A percentile compares a stretch with the other conserved stretches of the same genome.
phyloP scores from a whole-genome alignment of 345 rosid genomes.

The Theobroma cacao region DNA sequence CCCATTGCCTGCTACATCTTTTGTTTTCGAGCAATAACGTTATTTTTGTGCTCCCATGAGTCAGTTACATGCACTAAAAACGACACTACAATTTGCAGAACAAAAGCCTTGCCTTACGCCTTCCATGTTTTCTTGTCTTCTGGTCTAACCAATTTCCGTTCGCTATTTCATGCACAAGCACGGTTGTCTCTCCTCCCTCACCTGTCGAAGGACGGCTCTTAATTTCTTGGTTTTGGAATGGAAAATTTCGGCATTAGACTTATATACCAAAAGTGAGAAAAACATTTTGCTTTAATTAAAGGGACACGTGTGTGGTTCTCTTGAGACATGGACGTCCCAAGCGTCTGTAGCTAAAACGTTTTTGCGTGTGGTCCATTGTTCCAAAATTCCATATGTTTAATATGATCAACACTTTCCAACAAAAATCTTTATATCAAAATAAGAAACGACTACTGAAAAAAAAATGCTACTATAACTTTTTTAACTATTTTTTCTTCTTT shows the following conservation, averaged over 20 bases:
- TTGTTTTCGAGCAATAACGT: not conserved
- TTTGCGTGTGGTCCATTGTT: not conserved
- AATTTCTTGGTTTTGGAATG: not conserved
- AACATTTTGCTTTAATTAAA: not conserved
- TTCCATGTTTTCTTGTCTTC: not conserved
- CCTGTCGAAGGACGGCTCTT: not conserved
- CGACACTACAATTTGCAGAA: not conserved
- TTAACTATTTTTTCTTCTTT: not conserved
- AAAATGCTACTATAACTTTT: not conserved
- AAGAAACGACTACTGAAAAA: too few relatives aligned
- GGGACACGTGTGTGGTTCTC: slow-evolving; percentile 5
- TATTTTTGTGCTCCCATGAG: not conserved
- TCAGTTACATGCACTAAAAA: not conserved
- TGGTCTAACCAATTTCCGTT: not conserved
- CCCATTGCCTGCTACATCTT: too few relatives aligned
- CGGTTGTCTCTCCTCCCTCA: not conserved
- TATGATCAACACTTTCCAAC: not conserved
- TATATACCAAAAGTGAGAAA: not conserved
- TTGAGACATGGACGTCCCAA: not conserved
- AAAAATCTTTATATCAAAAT: not conserved
- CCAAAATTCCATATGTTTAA: not conserved
- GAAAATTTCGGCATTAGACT: not conserved
- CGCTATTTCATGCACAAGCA: not conserved
- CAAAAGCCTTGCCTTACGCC: not conserved
- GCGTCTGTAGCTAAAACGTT: not conserved